Evolutionary conservation across 1,284 basidiomycete species (phyloP).

Genomic region (Neonothopanus nambi): DNA sequence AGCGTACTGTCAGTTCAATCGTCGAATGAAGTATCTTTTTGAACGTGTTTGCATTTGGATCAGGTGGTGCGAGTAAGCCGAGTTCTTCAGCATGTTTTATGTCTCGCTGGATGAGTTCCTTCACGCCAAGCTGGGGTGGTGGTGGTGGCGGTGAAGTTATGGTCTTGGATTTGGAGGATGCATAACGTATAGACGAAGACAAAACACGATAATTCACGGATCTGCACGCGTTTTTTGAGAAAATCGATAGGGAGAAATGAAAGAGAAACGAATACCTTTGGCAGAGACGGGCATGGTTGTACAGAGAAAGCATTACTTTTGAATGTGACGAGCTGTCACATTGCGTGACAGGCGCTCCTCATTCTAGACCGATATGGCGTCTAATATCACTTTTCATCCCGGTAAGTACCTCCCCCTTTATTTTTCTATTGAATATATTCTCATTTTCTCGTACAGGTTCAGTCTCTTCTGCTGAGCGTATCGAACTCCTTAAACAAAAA

Average conservation of each 20-base stretch:
- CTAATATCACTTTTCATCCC: conserved; percentile 84
- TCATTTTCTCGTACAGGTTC: conserved; percentile 59
- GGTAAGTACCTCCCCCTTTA: conserved; percentile 27
- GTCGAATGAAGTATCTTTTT: conserved; percentile 62
- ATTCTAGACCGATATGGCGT: conserved; percentile 72
- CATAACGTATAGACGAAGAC: background rate
- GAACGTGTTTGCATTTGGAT: conserved; percentile 56
- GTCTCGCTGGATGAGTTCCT: conserved; percentile 60
- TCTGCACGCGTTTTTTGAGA: background rate
- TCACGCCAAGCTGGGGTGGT: conserved; percentile 24
- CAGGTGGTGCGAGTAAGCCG: conserved; percentile 67
- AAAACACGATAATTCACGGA: background rate
- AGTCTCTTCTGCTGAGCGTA: conserved; percentile 69
- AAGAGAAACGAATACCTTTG: background rate
- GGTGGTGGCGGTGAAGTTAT: background rate
- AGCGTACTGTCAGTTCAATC: conserved; percentile 66
- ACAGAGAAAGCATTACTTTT: conserved; percentile 7
- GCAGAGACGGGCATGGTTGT: background rate
- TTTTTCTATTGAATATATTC: background rate
- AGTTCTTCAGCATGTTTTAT: conserved; percentile 62
- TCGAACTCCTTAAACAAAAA: conserved; percentile 69
- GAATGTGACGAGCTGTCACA: background rate
- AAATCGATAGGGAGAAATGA: background rate
- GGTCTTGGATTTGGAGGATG: background rate
- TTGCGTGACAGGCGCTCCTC: background rate